Evolutionary conservation across 1,284 basidiomycete species (phyloP).

Genomic region (Ceratobasidium sp.): DNA sequence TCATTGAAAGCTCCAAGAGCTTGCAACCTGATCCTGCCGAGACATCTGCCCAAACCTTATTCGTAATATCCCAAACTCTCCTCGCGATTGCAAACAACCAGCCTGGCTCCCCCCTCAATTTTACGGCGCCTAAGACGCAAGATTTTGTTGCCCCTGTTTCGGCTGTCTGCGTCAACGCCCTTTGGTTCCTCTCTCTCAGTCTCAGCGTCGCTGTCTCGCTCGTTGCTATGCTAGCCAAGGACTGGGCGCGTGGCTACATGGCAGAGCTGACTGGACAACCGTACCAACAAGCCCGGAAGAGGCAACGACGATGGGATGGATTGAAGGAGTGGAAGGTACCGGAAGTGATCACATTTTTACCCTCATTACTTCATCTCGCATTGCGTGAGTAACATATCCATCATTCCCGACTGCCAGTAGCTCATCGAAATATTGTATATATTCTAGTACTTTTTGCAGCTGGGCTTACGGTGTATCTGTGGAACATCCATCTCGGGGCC

Average conservation of each 20-base stretch:
- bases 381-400: constrained; percentile 3
- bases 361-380: constrained; percentile 19
- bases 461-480: constrained; percentile 12
- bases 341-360: constrained; percentile 1
- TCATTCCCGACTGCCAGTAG: not conserved
- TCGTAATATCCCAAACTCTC: not conserved
- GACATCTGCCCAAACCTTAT: not conserved
- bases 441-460: constrained; percentile 10
- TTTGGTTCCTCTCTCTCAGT: too few relatives aligned
- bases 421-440: not conserved
- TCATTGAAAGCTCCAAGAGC: constrained; percentile 2
- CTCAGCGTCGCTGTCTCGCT: too few relatives aligned
- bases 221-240: too few relatives aligned
- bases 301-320: constrained; percentile 19
- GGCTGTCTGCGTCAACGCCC: not conserved
- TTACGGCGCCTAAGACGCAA: not conserved
- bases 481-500: not conserved
- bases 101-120: not conserved
- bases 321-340: constrained; percentile 25
- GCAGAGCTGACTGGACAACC: constrained; percentile 13
- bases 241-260: not conserved
- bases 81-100: not conserved
- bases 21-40: not conserved
- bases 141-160: not conserved
- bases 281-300: constrained; percentile 11